A percentile compares a stretch with the other conserved stretches of the same genome.
These are phyloP conservation scores for Aspergillus hiratsukae DNA, from an alignment of 2,329 filamentous ascomycete species.

Conservation along the genomic window DNA sequence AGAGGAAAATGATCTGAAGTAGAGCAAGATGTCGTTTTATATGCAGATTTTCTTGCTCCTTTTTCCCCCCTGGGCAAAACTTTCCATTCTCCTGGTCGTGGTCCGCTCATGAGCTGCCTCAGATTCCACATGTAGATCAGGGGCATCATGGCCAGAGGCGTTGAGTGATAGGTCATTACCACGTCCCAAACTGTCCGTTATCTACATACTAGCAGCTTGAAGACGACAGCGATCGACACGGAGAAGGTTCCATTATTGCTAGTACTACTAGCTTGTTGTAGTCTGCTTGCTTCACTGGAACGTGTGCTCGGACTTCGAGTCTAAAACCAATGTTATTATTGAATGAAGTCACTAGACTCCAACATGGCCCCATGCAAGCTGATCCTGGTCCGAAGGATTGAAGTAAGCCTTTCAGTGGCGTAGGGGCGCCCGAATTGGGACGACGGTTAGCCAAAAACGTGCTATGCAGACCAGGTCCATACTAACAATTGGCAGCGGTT, in stretches of 20 bases:
- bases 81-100: background rate
- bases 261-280: background rate
- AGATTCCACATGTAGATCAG: slow-evolving; percentile 14
- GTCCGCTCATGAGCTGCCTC: background rate
- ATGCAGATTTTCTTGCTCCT: slow-evolving; percentile 13
- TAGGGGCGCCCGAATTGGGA: slow-evolving; percentile 3
- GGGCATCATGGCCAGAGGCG: slow-evolving; percentile 2
- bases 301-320: background rate
- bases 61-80: background rate
- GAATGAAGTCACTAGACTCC: background rate
- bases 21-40: slow-evolving; percentile 14
- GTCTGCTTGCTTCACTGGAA: background rate
- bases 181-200: background rate
- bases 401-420: slow-evolving; percentile 1
- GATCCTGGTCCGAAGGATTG: slow-evolving; percentile 1
- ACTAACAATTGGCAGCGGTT: background rate
- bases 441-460: background rate
- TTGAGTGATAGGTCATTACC: background rate
- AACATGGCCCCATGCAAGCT: background rate
- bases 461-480: background rate
- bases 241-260: background rate
- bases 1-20: background rate
- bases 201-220: background rate
- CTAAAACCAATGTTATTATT: background rate
- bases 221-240: slow-evolving; percentile 15